Evolutionary conservation across 306 rosid genomes (phyloP), one percentile per base, ranked within the genome.

Genomic region (Prunus armeniaca): DNA sequence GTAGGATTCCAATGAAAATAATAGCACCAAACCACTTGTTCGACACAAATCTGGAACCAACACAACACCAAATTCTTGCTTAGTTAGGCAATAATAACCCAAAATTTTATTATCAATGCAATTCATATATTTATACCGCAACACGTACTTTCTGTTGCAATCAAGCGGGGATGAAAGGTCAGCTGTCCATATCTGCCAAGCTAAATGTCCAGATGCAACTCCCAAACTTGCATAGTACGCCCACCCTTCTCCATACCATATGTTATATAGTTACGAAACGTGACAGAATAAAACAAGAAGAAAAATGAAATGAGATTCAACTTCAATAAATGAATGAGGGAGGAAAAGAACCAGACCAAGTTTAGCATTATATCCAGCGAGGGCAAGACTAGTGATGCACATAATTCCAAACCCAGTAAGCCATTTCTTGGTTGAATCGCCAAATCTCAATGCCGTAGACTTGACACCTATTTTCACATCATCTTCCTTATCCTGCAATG

Each of bases 11-110:
- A 50, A 86, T 79, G 84, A 90, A 94, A 79, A 94, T 76, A 75
- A 94, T 76, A 66, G 94, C 97, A 69, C 98, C 98, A 82, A 87
- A 94, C 97, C 97, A 91, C 85, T 94, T 94, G 84, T 94, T 94
- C 64, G 98, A 94, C 80, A 84, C 84, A 84, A 94, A 94, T 76
- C 98, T 94, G 87, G 61, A 77, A 52, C 51, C 68, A 77, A 43
- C 67, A 52, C 25, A 17, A 58, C 27, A 45, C 30, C 50, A 74
- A 63, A 60, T 38, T 38, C 43, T 38, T 55, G 49, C 66, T 54
- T 24, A 65, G 58, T 52, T 78, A 57, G 60, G 70, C 62, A 12
- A 52, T 56, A 28, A 62, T 20, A 58, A 12, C 24, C 55, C 43
- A 49, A 46, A 46, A 47, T 57, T 34, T n/a, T 43, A 61, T 4